Conservation (phyloP, 23 red algal genomes). For the Gracilaria domingensis region DNA sequence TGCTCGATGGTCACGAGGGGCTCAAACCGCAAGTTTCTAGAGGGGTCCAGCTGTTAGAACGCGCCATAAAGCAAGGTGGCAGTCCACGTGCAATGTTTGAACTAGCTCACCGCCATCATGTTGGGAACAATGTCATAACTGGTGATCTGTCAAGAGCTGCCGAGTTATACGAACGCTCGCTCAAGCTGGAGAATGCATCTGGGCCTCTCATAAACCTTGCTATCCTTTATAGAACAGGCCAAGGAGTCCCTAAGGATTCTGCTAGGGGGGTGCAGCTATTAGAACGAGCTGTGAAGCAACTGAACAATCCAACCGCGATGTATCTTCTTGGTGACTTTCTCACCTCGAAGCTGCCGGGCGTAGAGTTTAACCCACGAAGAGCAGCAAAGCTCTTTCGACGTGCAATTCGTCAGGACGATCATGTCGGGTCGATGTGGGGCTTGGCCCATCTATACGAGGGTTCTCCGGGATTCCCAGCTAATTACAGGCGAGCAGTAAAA, state of each 20-base stretch:
- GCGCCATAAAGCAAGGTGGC: slow-evolving; percentile 38
- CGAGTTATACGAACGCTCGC: slow-evolving; percentile 26
- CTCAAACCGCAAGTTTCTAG: slow-evolving; percentile 29
- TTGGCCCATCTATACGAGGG: slow-evolving; percentile 26
- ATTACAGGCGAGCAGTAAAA: slow-evolving; percentile 36
- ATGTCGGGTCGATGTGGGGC: slow-evolving; percentile 1
- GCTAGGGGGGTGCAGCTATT: slow-evolving; percentile 30
- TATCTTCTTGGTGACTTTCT: slow-evolving; percentile 38
- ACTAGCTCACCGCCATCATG: slow-evolving; percentile 21
- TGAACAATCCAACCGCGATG: slow-evolving; percentile 35
- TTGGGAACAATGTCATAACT: slow-evolving; percentile 3
- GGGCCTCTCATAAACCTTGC: slow-evolving; percentile 20
- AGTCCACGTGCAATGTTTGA: slow-evolving; percentile 45
- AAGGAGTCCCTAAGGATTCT: slow-evolving; percentile 29
- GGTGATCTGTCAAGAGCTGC: slow-evolving; percentile 23
- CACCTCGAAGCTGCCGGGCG: neutral
- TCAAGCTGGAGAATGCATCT: slow-evolving; percentile 25
- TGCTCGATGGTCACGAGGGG: slow-evolving; percentile 15
- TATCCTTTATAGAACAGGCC: slow-evolving; percentile 14
- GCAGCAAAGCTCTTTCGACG: slow-evolving; percentile 4
- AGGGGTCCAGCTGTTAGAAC: slow-evolving; percentile 45
- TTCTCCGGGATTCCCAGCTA: slow-evolving; percentile 17
- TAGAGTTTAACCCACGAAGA: slow-evolving; percentile 1
- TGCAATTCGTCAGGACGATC: neutral
- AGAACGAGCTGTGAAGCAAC: slow-evolving; percentile 37